These are phyloP conservation scores for Paracoccidioides lutzii DNA, from an alignment of 2,329 filamentous ascomycete species.

Conservation along the genomic window DNA sequence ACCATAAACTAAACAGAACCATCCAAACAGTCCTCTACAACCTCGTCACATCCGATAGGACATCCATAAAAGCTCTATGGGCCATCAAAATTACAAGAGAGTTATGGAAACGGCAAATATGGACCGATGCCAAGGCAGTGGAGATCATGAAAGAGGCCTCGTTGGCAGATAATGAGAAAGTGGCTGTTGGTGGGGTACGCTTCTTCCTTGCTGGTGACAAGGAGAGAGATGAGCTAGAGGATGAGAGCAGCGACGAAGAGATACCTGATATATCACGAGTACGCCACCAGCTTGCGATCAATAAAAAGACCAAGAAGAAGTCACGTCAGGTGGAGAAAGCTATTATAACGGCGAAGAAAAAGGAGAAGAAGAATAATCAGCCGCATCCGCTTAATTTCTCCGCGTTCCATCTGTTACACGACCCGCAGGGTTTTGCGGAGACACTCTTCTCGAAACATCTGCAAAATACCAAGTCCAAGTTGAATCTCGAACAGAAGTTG, in stretches of 20 bases:
- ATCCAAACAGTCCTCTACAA: conserved; percentile 92
- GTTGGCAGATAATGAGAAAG: conserved; percentile 83
- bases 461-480: conserved; percentile 69
- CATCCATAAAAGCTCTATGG: conserved; percentile 82
- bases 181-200: conserved; percentile 70
- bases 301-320: conserved; percentile 92
- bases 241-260: conserved; percentile 72
- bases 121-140: conserved; percentile 90
- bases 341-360: conserved; percentile 64
- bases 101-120: conserved; percentile 91
- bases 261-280: conserved; percentile 65
- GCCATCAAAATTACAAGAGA: conserved; percentile 90
- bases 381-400: conserved; percentile 91
- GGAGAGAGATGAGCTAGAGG: conserved; percentile 83
- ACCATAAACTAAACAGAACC: conserved; percentile 84
- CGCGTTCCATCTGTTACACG: conserved; percentile 81
- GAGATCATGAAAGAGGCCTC: conserved; percentile 95
- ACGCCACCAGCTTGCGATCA: conserved; percentile 76
- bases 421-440: conserved; percentile 89
- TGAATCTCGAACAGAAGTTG: conserved; percentile 79
- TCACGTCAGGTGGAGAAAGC: conserved; percentile 67
- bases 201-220: conserved; percentile 97
- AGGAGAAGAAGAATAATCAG: conserved; percentile 76
- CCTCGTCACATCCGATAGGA: conserved; percentile 70
- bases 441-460: conserved; percentile 81